phyloP scores from a whole-genome alignment of 1,284 basidiomycete genomes.

The Tilletia setariae region DNA sequence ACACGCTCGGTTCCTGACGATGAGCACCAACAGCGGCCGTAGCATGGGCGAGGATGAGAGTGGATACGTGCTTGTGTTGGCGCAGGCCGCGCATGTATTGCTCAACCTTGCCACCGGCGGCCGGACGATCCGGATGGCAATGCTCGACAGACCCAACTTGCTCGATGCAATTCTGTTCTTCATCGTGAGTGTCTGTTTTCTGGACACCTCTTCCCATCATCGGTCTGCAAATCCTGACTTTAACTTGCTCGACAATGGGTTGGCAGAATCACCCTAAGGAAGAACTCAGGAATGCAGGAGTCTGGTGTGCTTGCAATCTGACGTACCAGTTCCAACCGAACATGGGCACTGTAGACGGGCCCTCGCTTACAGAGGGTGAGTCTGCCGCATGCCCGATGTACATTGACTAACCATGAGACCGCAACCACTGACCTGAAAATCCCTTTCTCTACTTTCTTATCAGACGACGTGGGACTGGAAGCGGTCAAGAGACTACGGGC shows the following conservation, averaged over 20 bases:
- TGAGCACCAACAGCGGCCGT: background rate
- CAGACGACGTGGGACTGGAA: conserved; percentile 16
- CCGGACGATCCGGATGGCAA: conserved; percentile 26
- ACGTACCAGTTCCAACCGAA: conserved; percentile 19
- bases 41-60: background rate
- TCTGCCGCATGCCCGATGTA: conserved; percentile 10
- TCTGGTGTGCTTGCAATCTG: conserved; percentile 29
- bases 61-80: conserved; percentile 29
- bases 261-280: conserved; percentile 31
- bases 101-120: conserved; percentile 47
- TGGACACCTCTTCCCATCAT: background rate
- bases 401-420: background rate
- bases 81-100: conserved; percentile 43
- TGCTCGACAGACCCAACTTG: conserved; percentile 37
- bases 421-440: background rate
- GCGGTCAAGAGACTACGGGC: conserved; percentile 24
- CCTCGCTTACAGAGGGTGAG: background rate
- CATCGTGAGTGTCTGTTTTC: conserved; percentile 20
- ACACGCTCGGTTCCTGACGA: too few relatives aligned
- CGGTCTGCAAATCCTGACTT: too few relatives aligned
- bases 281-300: conserved; percentile 29
- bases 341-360: background rate
- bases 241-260: background rate
- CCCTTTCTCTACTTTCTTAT: background rate
- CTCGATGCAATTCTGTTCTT: conserved; percentile 41